Conservation (phyloP, 139 green algal species). For the Chlamydomonas asymmetrica region DNA sequence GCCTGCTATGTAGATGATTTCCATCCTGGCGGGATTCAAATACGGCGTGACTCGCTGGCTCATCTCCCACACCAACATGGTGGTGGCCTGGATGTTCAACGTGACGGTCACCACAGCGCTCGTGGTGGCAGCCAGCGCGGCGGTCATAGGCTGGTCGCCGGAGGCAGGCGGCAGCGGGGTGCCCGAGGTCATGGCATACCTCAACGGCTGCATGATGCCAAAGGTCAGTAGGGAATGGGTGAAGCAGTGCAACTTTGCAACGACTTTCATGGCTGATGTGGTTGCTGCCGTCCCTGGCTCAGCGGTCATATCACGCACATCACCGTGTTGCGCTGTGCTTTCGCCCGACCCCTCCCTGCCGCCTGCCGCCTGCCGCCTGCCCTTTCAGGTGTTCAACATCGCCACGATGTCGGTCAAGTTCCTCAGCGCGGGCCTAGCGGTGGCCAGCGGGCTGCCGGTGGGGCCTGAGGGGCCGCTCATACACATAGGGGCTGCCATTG, state of each 20-base stretch:
- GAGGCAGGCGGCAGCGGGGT: conserved; percentile 72
- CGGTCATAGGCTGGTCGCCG: conserved; percentile 73
- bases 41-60: conserved; percentile 69
- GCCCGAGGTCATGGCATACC: conserved; percentile 87
- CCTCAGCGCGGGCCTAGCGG: conserved; percentile 66
- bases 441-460: conserved; percentile 80
- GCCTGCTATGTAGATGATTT: conserved; percentile 68
- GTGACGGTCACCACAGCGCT: conserved; percentile 60
- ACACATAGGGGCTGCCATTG: conserved; percentile 81
- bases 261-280: conserved; percentile 1
- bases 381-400: conserved; percentile 84
- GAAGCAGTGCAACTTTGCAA: background rate
- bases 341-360: background rate
- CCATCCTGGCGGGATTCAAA: conserved; percentile 63
- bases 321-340: background rate
- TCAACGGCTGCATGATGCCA: conserved; percentile 82
- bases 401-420: conserved; percentile 85
- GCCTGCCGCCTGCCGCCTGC: no score
- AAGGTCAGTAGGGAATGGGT: no score
- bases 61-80: conserved; percentile 50
- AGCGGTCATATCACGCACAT: background rate
- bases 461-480: conserved; percentile 90
- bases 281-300: background rate
- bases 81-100: conserved; percentile 84
- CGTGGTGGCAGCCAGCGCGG: conserved; percentile 63